Conservation (phyloP, 805 yeast species). For the Candida andamanensis region DNA sequence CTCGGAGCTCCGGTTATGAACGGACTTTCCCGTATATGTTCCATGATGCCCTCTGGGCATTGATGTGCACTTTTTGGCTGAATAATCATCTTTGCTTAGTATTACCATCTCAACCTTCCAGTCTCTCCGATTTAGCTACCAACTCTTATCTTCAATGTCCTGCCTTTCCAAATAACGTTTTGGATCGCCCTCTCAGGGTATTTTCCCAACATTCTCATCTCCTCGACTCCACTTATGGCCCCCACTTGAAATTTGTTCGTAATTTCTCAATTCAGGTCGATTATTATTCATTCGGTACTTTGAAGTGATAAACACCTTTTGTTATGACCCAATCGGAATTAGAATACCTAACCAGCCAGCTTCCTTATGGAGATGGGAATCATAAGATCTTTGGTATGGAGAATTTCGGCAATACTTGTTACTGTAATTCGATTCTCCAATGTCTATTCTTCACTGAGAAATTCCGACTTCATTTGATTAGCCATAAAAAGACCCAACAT, state of each 20-base stretch:
- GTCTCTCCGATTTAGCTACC: too few species aligned
- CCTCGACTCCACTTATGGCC: neutral
- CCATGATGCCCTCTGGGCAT: too few species aligned
- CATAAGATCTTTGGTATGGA: conserved; percentile 75
- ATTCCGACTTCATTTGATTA: conserved; percentile 45
- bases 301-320: too few species aligned
- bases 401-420: conserved; percentile 88
- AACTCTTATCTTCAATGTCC: too few species aligned
- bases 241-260: neutral
- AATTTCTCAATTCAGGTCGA: conserved; percentile 2
- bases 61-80: too few species aligned
- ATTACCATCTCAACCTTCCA: too few species aligned
- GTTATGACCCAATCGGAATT: conserved; percentile 10
- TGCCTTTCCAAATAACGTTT: too few species aligned
- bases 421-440: conserved; percentile 89
- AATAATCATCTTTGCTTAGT: too few species aligned
- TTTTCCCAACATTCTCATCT: conserved; percentile 1
- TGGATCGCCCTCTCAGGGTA: too few species aligned
- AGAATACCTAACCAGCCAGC: conserved; percentile 3
- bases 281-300: neutral
- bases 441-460: conserved; percentile 71
- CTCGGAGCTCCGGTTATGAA: too few species aligned
- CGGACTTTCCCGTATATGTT: too few species aligned
- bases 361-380: conserved; percentile 57
- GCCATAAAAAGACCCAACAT: conserved; percentile 27